Percentiles rank a stretch among this genome's conserved stretches.
phyloP scores from a whole-genome alignment of 768 basidiomycete genomes.

The Boletus edulis region DNA sequence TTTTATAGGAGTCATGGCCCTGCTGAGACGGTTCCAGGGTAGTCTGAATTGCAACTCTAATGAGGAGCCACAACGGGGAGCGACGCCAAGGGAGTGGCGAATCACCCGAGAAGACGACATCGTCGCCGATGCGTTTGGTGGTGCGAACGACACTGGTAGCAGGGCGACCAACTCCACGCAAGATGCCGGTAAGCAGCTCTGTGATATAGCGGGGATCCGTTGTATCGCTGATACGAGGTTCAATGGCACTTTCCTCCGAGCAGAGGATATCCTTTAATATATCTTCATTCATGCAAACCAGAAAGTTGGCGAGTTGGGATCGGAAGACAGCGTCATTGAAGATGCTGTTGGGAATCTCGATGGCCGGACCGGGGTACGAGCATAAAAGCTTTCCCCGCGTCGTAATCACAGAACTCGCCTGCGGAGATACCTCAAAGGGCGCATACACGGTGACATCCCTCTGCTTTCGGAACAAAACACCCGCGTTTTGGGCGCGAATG shows the following conservation, averaged over 20 bases:
- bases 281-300: slow-evolving; percentile 34
- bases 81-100: slow-evolving; percentile 33
- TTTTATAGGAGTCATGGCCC: slow-evolving; percentile 38
- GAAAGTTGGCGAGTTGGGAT: slow-evolving; percentile 36
- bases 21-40: slow-evolving; percentile 16
- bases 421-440: slow-evolving; percentile 43
- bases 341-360: slow-evolving; percentile 30
- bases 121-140: slow-evolving; percentile 33
- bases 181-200: slow-evolving; percentile 43
- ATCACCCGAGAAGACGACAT: slow-evolving; percentile 20
- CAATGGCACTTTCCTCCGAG: not conserved
- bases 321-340: slow-evolving; percentile 32
- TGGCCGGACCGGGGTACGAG: slow-evolving; percentile 45
- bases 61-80: slow-evolving; percentile 36
- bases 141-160: slow-evolving; percentile 16
- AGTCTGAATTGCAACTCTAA: slow-evolving; percentile 35
- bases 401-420: slow-evolving; percentile 31
- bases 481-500: slow-evolving; percentile 48
- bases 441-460: not conserved
- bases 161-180: slow-evolving; percentile 32
- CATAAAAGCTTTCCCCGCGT: slow-evolving; percentile 41
- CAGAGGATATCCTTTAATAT: slow-evolving; percentile 14
- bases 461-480: slow-evolving; percentile 36
- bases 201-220: slow-evolving; percentile 46
- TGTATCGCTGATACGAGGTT: slow-evolving; percentile 7